These are phyloP conservation scores for Neofusicoccum kwambonambiense DNA, from an alignment of 2,329 filamentous ascomycete species.

Conservation along the genomic window DNA sequence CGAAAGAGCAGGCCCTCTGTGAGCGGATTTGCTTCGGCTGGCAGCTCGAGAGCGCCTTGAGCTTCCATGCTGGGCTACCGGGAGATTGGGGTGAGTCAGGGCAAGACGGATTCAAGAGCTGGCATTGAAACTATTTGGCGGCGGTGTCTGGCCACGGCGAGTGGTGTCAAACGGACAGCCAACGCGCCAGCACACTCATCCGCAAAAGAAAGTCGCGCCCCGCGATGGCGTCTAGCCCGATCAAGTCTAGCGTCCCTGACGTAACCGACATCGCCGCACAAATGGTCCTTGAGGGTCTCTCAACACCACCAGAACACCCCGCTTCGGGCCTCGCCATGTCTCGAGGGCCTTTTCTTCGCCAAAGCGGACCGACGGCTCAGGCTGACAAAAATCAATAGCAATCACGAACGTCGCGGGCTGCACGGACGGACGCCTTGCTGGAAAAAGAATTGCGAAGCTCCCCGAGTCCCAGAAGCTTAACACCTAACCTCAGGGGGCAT, in stretches of 20 bases:
- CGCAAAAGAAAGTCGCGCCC: constrained; percentile 13
- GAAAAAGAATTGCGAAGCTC: not conserved
- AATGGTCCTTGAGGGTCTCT: not conserved
- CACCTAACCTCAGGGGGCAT: constrained; percentile 2
- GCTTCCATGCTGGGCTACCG: constrained; percentile 27
- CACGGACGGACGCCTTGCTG: constrained; percentile 4
- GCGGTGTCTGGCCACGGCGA: not conserved
- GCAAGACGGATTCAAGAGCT: not conserved
- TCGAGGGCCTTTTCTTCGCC: not conserved
- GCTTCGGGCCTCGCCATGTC: not conserved
- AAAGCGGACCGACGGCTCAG: not conserved
- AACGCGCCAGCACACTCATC: not conserved
- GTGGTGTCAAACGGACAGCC: constrained; percentile 5
- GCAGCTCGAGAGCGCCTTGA: constrained; percentile 64
- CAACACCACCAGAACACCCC: not conserved
- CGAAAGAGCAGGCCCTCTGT: constrained; percentile 49
- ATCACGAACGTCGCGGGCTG: not conserved
- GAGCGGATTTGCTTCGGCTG: constrained; percentile 70
- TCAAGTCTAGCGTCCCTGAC: not conserved
- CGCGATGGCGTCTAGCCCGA: not conserved
- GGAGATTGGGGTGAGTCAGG: not conserved
- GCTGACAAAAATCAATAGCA: constrained; percentile 7
- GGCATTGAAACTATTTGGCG: constrained; percentile 3
- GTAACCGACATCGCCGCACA: not conserved
- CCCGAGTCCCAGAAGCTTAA: not conserved